A percentile compares a stretch with the other conserved stretches of the same genome.
Evolutionary conservation across 345 rosid species (phyloP).

Genomic region (Citrus trifoliata): DNA sequence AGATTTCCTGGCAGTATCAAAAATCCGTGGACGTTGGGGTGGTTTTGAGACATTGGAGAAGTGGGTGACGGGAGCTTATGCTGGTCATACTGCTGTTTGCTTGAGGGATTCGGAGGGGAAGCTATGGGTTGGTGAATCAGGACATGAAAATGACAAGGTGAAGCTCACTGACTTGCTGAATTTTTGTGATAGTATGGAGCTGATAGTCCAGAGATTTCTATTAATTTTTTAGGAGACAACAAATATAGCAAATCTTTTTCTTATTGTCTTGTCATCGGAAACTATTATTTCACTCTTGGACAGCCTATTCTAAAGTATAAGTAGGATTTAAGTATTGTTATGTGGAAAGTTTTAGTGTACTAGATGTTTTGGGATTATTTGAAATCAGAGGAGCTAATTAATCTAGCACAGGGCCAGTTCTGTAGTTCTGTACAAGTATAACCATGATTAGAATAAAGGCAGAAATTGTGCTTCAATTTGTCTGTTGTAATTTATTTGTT

Average conservation of each 20-base stretch:
- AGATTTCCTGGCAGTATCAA: constrained; percentile 85
- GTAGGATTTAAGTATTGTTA: background rate
- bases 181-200: background rate
- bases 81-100: constrained; percentile 92
- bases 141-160: constrained; percentile 93
- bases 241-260: background rate
- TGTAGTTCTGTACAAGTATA: background rate
- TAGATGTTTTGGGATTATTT: background rate
- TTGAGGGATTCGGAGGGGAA: constrained; percentile 89
- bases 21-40: constrained; percentile 91
- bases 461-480: background rate
- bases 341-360: background rate
- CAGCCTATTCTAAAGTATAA: background rate
- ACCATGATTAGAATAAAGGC: background rate
- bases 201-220: background rate
- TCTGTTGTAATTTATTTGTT: background rate
- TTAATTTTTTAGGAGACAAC: background rate
- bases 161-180: background rate
- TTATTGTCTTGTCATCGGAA: background rate
- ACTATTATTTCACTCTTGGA: background rate
- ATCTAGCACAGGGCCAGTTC: background rate
- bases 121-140: constrained; percentile 97
- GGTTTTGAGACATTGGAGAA: constrained; percentile 98
- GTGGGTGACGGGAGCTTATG: constrained; percentile 99
- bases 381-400: background rate